Conservation (phyloP, 1,284 basidiomycete genomes). For the Schizopora paradoxa region DNA sequence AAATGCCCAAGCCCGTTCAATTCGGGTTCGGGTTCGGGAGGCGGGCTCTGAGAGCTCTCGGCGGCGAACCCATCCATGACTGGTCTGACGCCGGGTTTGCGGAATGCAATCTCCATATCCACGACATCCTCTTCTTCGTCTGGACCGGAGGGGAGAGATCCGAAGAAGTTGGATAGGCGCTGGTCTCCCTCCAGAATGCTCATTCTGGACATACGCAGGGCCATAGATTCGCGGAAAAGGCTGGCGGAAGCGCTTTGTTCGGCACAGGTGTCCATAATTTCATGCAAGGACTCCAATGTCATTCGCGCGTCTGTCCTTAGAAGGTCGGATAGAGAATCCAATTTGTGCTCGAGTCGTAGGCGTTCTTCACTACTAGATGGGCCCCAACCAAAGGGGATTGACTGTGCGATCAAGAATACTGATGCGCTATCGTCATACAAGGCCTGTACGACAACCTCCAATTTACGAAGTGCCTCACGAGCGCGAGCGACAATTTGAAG, state of each 20-base stretch:
- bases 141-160: slow-evolving; percentile 25
- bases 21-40: background rate
- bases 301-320: slow-evolving; percentile 25
- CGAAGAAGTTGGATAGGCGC: slow-evolving; percentile 28
- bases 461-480: slow-evolving; percentile 54
- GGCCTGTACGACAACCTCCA: slow-evolving; percentile 64
- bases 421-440: slow-evolving; percentile 64
- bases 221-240: slow-evolving; percentile 67
- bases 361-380: slow-evolving; percentile 17
- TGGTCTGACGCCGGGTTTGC: slow-evolving; percentile 24
- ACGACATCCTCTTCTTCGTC: slow-evolving; percentile 52
- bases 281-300: slow-evolving; percentile 8
- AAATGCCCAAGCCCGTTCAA: background rate
- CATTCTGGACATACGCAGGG: slow-evolving; percentile 65
- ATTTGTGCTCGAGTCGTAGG: slow-evolving; percentile 48
- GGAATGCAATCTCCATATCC: slow-evolving; percentile 54
- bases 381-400: slow-evolving; percentile 35
- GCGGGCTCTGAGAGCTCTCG: background rate
- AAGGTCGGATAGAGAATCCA: slow-evolving; percentile 56
- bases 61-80: slow-evolving; percentile 20
- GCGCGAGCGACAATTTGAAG: slow-evolving; percentile 60
- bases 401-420: slow-evolving; percentile 53
- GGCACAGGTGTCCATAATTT: slow-evolving; percentile 7
- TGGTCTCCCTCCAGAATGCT: slow-evolving; percentile 51
- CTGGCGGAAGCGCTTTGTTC: slow-evolving; percentile 42